phyloP scores from a whole-genome alignment of 371 early-diverging fungal species.

The Rhizopus arrhizus region DNA sequence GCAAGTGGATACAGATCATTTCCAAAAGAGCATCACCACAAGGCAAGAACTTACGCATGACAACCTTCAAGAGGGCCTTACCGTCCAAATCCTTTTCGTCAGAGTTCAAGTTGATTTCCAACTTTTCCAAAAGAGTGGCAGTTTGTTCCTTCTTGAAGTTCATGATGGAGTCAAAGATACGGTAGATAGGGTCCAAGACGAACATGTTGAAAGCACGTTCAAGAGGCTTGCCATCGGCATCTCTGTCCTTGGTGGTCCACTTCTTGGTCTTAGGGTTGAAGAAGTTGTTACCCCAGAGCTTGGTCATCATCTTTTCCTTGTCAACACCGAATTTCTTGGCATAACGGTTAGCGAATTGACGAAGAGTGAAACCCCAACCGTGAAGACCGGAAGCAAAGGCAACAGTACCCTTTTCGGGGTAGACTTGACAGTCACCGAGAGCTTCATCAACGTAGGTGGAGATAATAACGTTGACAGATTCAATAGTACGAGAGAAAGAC shows the following conservation, averaged over 20 bases:
- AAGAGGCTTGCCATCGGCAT: slow-evolving; percentile 80
- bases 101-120: slow-evolving; percentile 80
- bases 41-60: slow-evolving; percentile 99
- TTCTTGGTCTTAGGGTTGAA: slow-evolving; percentile 97
- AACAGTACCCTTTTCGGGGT: slow-evolving; percentile 4
- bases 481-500: slow-evolving; percentile 1
- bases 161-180: slow-evolving; percentile 95
- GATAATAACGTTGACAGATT: slow-evolving; percentile 1
- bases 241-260: slow-evolving; percentile 85
- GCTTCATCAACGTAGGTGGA: slow-evolving; percentile 6
- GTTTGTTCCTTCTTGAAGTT: slow-evolving; percentile 94
- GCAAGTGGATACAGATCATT: slow-evolving; percentile 99
- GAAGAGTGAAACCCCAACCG: slow-evolving; percentile 5
- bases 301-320: background rate
- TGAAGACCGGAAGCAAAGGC: slow-evolving; percentile 4
- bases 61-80: slow-evolving; percentile 95
- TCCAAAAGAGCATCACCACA: slow-evolving; percentile 98
- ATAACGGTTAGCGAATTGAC: slow-evolving; percentile 5
- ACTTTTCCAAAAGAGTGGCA: slow-evolving; percentile 84
- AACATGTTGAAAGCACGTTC: slow-evolving; percentile 99
- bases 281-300: slow-evolving; percentile 64
- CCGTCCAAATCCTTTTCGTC: slow-evolving; percentile 93
- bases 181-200: slow-evolving; percentile 98
- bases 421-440: slow-evolving; percentile 5
- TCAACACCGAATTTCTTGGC: slow-evolving; percentile 4